phyloP scores from a whole-genome alignment of 495 filamentous ascomycete genomes.

The Hyaloscypha hepaticicola region DNA sequence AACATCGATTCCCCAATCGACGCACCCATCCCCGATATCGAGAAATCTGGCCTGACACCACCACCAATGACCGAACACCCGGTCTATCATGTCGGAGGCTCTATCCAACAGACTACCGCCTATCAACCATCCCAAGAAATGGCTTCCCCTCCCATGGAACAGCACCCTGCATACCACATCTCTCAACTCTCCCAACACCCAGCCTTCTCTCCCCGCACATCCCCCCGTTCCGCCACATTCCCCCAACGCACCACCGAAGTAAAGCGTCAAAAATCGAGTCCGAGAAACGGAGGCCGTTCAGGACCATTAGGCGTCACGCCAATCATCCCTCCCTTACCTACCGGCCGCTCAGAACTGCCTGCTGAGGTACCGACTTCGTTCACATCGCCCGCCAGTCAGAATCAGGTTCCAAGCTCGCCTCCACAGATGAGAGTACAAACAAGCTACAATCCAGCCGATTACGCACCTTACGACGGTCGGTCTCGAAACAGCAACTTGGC shows the following conservation, averaged over 20 bases:
- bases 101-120: conserved; percentile 7
- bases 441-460: not conserved
- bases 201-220: conserved; percentile 8
- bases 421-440: no score
- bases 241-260: not conserved
- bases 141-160: conserved; percentile 8
- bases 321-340: not conserved
- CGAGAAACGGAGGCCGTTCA: not conserved
- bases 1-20: conserved; percentile 2
- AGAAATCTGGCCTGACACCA: conserved; percentile 15
- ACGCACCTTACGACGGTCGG: not conserved
- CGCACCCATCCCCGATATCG: conserved; percentile 16
- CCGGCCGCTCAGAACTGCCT: conserved; percentile 7
- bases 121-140: conserved; percentile 1
- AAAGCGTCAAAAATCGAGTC: not conserved
- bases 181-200: conserved; percentile 18
- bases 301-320: not conserved
- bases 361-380: conserved; percentile 16
- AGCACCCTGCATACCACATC: conserved; percentile 22
- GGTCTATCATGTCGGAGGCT: conserved; percentile 13
- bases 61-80: conserved; percentile 25
- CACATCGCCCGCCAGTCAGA: not conserved
- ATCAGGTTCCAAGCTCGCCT: no score
- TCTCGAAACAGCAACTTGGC: not conserved
- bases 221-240: not conserved